Percentiles rank a stretch among this genome's conserved stretches.
Evolutionary conservation across 2,329 filamentous ascomycete genomes (phyloP).

Genomic region (Zymoseptoria crescenta): DNA sequence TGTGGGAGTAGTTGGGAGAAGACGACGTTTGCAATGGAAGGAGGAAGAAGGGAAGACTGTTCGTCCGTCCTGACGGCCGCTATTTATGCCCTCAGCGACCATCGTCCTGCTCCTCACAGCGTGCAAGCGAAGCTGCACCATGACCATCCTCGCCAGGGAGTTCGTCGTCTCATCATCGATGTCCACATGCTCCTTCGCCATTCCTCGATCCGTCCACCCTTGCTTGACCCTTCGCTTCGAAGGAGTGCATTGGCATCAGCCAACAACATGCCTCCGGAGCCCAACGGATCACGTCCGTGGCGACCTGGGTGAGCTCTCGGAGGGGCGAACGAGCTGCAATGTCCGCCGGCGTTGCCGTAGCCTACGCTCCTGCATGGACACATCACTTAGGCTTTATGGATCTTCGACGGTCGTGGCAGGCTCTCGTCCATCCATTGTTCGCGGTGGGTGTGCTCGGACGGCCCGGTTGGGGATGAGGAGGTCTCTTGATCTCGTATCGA

Average conservation of each 20-base stretch:
- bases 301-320: slow-evolving; percentile 32
- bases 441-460: neutral
- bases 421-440: slow-evolving; percentile 37
- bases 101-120: slow-evolving; percentile 4
- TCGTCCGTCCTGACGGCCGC: slow-evolving; percentile 3
- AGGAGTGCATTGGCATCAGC: slow-evolving; percentile 15
- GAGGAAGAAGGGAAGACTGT: slow-evolving; percentile 1
- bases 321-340: slow-evolving; percentile 17
- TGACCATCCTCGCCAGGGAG: neutral
- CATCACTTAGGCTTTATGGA: slow-evolving; percentile 7
- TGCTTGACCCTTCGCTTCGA: neutral
- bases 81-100: slow-evolving; percentile 27
- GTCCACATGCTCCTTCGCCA: slow-evolving; percentile 5
- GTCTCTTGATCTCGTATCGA: neutral
- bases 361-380: neutral
- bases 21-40: slow-evolving; percentile 11
- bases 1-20: slow-evolving; percentile 12
- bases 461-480: neutral
- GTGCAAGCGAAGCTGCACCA: slow-evolving; percentile 6
- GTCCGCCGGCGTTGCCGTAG: slow-evolving; percentile 19
- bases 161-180: neutral
- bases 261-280: slow-evolving; percentile 40
- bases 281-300: slow-evolving; percentile 33
- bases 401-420: slow-evolving; percentile 35
- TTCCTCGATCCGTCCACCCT: neutral